These are phyloP conservation scores for Psilocybe subaeruginosa DNA, from an alignment of 768 basidiomycete species.

Conservation along the genomic window DNA sequence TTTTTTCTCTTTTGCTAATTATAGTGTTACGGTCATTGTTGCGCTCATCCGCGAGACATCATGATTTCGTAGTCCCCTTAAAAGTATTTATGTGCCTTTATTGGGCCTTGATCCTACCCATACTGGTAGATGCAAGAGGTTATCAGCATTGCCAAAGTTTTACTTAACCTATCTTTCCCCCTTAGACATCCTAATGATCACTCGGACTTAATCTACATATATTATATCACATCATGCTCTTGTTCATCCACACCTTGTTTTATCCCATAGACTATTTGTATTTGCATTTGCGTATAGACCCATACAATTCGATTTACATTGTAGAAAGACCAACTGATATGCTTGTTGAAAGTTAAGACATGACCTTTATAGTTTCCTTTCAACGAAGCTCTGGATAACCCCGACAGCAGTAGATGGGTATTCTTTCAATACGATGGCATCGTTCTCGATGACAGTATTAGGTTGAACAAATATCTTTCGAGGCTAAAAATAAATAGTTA, in stretches of 20 bases:
- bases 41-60: conserved; percentile 68
- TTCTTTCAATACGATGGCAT: conserved; percentile 75
- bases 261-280: conserved; percentile 3
- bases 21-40: conserved; percentile 72
- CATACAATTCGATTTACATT: neutral
- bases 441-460: conserved; percentile 70
- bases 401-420: conserved; percentile 77
- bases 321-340: too few relatives aligned
- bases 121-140: too few relatives aligned
- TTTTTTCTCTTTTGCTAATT: conserved; percentile 25
- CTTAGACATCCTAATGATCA: neutral
- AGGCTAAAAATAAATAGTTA: conserved; percentile 46
- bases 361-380: conserved; percentile 51
- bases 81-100: conserved; percentile 3
- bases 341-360: too few relatives aligned
- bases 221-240: neutral
- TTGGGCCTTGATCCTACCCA: neutral
- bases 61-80: conserved; percentile 23
- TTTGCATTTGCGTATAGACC: neutral
- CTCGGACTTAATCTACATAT: neutral
- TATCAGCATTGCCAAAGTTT: too few relatives aligned
- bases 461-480: conserved; percentile 87
- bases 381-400: conserved; percentile 81
- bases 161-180: neutral
- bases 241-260: neutral